These are phyloP conservation scores for Phialophora verrucosa DNA, from an alignment of 2,329 filamentous ascomycete genomes.

Conservation along the genomic window DNA sequence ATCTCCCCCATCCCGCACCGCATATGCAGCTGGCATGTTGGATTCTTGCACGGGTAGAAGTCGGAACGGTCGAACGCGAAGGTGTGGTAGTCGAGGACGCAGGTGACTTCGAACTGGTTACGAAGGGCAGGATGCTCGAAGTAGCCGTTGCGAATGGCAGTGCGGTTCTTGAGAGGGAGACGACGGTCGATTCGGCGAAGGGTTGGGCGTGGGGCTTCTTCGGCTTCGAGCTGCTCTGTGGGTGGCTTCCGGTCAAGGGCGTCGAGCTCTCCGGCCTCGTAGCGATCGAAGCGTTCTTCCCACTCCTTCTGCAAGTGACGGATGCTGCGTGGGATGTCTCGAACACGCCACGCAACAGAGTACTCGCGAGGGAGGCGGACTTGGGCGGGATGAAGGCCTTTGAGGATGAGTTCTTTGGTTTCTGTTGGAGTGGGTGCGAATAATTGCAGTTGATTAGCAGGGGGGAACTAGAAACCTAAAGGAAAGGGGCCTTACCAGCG, in stretches of 20 bases:
- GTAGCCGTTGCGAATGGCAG: slow-evolving; percentile 7
- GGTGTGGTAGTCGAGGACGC: slow-evolving; percentile 27
- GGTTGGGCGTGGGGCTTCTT: slow-evolving; percentile 18
- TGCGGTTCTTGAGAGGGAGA: slow-evolving; percentile 17
- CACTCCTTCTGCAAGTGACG: slow-evolving; percentile 13
- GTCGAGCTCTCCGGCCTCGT: slow-evolving; percentile 2
- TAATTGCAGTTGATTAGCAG: slow-evolving; percentile 24
- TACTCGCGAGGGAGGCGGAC: slow-evolving; percentile 16
- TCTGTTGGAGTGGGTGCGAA: slow-evolving; percentile 22
- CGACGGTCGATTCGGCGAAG: slow-evolving; percentile 22
- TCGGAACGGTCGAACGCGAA: slow-evolving; percentile 31
- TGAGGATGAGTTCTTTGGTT: slow-evolving; percentile 25
- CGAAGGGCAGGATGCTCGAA: slow-evolving; percentile 5
- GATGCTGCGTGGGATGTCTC: slow-evolving; percentile 6
- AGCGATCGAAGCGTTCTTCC: slow-evolving; percentile 9
- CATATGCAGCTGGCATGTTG: slow-evolving; percentile 67
- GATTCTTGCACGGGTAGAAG: slow-evolving; percentile 29
- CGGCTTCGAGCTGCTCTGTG: slow-evolving; percentile 5
- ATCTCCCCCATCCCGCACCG: slow-evolving; percentile 69
- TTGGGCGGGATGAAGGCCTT: slow-evolving; percentile 28
- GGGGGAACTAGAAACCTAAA: slow-evolving; percentile 8
- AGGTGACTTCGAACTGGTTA: slow-evolving; percentile 19
- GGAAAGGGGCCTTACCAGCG: slow-evolving; percentile 17
- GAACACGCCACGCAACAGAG: background rate
- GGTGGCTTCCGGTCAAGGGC: background rate